Base-by-base conservation (phyloP, 139 green algal genomes). In the Astrephomene gubernaculifera region DNA sequence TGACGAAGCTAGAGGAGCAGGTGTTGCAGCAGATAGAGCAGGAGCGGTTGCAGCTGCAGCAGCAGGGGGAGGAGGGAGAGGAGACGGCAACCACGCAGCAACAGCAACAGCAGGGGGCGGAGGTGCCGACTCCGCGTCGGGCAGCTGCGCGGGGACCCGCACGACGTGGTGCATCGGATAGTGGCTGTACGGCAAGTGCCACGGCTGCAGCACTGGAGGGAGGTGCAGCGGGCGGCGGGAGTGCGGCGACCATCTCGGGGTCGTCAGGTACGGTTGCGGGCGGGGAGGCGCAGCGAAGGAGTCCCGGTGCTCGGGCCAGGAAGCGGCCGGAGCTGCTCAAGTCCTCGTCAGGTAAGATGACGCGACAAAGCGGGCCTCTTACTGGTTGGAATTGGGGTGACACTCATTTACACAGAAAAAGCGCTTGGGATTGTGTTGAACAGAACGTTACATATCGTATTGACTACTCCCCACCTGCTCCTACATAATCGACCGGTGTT, bases 131-230 rank as follows among this genome's bases (percentile, higher is more conserved):
- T 1, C 68, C 68, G 41, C n/a, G n/a, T n/a, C n/a, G 68, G 39
- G 43, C 43, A 8, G 25, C 35, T 54, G 43, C 73, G 31, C 38
- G 75, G 27, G 35, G 24, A 57, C 60, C 41, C 21, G 60, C 14
- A 4, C 76, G 76, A n/a, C 76, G 76, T 14, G 76, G 76, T 29
- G 33, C 72, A 25, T 83, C 76, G 6, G 76, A 83, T 22, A 83
- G 76, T 39, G 76, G 76, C 43, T 41, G 44, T 12, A 5, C 17
- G 21, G 44, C 45, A 1, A 22, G 31, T 9, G 71, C 45, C 25
- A 27, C 71, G 0, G 70, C 43, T n/a, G 71, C 70, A 2, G 70
- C 10, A 8, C n/a, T n/a, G n/a, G n/a, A n/a, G n/a, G n/a, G n/a
- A n/a, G n/a, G n/a, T n/a, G 43, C 70, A n/a, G 29, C 43, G 29